Conservation (phyloP, 2,329 filamentous ascomycete species). For the Trichophyton rubrum region DNA sequence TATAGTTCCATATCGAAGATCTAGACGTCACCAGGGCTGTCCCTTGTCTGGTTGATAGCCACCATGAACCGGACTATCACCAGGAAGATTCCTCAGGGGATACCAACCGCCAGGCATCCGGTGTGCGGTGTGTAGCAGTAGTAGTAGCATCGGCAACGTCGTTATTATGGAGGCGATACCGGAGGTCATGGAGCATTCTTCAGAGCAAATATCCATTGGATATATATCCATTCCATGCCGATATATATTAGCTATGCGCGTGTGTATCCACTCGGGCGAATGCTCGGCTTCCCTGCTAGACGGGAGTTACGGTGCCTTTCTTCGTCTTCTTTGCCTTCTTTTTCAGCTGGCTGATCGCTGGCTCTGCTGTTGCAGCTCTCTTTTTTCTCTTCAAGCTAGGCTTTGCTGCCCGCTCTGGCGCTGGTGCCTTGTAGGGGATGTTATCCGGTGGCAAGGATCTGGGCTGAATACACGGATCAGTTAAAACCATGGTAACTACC, state of each 20-base stretch:
- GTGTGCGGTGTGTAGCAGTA: not conserved
- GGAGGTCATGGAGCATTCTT: not conserved
- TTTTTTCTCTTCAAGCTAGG: not conserved
- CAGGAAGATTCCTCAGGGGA: not conserved
- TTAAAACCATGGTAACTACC: not conserved
- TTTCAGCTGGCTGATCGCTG: not conserved
- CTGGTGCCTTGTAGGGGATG: not conserved
- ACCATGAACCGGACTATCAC: not conserved
- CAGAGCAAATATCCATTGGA: not conserved
- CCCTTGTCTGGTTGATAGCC: not conserved
- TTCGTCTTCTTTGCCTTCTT: not conserved
- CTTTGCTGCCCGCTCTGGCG: not conserved
- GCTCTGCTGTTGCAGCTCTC: not conserved
- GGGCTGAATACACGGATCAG: not conserved
- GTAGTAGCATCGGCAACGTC: not conserved
- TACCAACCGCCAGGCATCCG: not conserved
- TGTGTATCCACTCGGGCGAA: too few relatives aligned
- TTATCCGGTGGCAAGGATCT: not conserved
- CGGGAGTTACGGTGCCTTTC: not conserved
- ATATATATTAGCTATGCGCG: not conserved
- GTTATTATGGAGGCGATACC: not conserved
- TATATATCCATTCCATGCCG: not conserved
- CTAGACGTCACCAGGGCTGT: not conserved
- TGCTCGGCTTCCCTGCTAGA: too few relatives aligned
- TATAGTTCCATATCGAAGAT: not conserved